Conservation (phyloP, 768 basidiomycete genomes). For the Paxillus rubicundulus region DNA sequence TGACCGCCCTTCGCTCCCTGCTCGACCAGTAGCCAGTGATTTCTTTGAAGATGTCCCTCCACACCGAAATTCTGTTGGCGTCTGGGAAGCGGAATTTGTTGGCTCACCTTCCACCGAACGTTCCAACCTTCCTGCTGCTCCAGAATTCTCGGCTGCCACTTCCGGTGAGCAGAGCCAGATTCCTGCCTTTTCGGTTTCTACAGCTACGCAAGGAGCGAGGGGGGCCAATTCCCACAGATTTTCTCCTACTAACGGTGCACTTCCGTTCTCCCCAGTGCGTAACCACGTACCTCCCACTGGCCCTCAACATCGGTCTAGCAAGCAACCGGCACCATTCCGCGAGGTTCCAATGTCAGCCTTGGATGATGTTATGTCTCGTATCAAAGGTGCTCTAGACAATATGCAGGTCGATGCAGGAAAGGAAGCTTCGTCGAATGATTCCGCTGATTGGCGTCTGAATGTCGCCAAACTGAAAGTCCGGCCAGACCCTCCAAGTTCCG, state of each 20-base stretch:
- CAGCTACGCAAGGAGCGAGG: constrained; percentile 11
- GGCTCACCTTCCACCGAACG: constrained; percentile 18
- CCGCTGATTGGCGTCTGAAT: constrained; percentile 20
- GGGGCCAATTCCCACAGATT: constrained; percentile 18
- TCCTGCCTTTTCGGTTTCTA: not conserved
- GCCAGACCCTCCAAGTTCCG: constrained; percentile 11
- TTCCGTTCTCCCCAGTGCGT: constrained; percentile 11
- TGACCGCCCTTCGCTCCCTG: constrained; percentile 28
- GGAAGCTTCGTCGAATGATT: constrained; percentile 13
- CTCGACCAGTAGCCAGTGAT: constrained; percentile 62
- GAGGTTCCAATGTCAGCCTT: constrained; percentile 68
- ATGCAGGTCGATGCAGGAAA: constrained; percentile 53
- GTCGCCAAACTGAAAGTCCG: constrained; percentile 21
- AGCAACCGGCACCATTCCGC: constrained; percentile 33
- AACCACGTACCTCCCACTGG: constrained; percentile 15
- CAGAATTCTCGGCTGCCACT: constrained; percentile 11
- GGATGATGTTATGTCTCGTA: constrained; percentile 81
- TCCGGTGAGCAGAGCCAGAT: constrained; percentile 10
- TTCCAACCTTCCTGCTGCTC: constrained; percentile 12
- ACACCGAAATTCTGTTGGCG: constrained; percentile 36
- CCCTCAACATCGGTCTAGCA: constrained; percentile 22
- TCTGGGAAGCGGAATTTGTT: constrained; percentile 43
- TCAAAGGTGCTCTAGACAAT: constrained; percentile 73
- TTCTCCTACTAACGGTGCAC: constrained; percentile 18
- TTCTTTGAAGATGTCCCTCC: constrained; percentile 59